These are phyloP conservation scores for Phytophthora constricta DNA, from an alignment of 352 stramenopile genomes.

Conservation along the genomic window DNA sequence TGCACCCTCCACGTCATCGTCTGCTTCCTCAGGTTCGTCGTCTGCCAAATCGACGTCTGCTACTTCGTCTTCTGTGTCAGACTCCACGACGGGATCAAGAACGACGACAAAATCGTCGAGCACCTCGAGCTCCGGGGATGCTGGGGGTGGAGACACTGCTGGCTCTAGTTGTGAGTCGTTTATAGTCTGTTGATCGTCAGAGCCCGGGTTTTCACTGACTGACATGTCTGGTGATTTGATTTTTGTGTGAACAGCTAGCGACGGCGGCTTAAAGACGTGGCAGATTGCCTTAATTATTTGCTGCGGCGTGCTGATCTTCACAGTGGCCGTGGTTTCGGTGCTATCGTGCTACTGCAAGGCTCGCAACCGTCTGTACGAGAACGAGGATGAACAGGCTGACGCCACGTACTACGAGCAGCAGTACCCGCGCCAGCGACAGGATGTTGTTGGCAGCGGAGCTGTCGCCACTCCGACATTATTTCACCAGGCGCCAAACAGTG, in stretches of 20 bases:
- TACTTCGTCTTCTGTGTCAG: constrained; percentile 23
- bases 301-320: constrained; percentile 56
- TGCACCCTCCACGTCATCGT: constrained; percentile 27
- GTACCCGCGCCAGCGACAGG: constrained; percentile 18
- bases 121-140: constrained; percentile 23
- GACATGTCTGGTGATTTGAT: background rate
- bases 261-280: constrained; percentile 48
- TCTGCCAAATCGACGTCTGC: constrained; percentile 15
- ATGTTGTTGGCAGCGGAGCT: constrained; percentile 16
- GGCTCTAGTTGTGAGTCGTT: constrained; percentile 19
- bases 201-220: background rate
- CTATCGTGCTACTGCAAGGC: constrained; percentile 69
- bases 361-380: constrained; percentile 53
- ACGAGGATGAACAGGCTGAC: constrained; percentile 52
- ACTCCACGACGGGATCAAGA: constrained; percentile 8
- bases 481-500: constrained; percentile 11
- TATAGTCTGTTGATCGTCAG: background rate
- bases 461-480: constrained; percentile 26
- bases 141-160: constrained; percentile 8
- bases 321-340: constrained; percentile 54
- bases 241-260: constrained; percentile 16
- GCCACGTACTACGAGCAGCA: constrained; percentile 51
- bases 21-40: constrained; percentile 31
- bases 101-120: constrained; percentile 6
- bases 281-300: constrained; percentile 70